Base-by-base conservation (phyloP, 1,284 basidiomycete species). In the Gomphus sp. region DNA sequence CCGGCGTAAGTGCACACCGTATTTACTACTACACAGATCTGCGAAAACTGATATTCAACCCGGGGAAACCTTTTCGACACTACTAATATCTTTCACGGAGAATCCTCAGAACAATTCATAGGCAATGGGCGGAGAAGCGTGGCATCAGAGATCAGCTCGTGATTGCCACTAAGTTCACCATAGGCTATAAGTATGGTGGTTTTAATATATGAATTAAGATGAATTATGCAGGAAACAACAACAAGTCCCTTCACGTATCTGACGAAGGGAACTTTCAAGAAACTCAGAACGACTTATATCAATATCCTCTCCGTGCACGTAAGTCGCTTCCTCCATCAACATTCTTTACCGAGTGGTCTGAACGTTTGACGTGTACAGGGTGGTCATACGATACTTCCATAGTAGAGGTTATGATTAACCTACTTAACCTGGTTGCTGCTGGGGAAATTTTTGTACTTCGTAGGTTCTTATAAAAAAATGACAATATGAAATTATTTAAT, bases 321-420 rank as follows among this genome's bases (percentile, higher is more conserved):
- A 36, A 34, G 3, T n/a, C n/a, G 51, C n/a, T n/a, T n/a, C n/a
- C n/a, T n/a, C n/a, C n/a, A n/a, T 36, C 6, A 36, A 6, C 4
- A 36, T 10, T 36, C 34, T 36, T 10, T 36, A 36, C 4, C 34
- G 34, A 36, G 34, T 36, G 10, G 34, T 36, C 16, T 33, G 11
- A 33, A n/a, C 8, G 5, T 37, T 34, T 22, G 4, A n/a, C n/a
- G n/a, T 45, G 25, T 18, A 39, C 37, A 54, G 52, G 52, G 73
- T 80, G 76, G 76, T 78, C 81, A 65, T 81, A 64, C 62, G 71
- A 74, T 11, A 80, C 81, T 11, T 74, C 73, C 45, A 69, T 84
- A 58, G 77, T 80, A 62, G 81, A 84, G 64, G 70, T 83, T 18
- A 82, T 84, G 81, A 70, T 74, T 51, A 67, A 70, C 2, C 70